Percentiles rank a stretch among this genome's conserved stretches.
phyloP scores from a whole-genome alignment of 495 filamentous ascomycete species.

The Xylaria telfairii region DNA sequence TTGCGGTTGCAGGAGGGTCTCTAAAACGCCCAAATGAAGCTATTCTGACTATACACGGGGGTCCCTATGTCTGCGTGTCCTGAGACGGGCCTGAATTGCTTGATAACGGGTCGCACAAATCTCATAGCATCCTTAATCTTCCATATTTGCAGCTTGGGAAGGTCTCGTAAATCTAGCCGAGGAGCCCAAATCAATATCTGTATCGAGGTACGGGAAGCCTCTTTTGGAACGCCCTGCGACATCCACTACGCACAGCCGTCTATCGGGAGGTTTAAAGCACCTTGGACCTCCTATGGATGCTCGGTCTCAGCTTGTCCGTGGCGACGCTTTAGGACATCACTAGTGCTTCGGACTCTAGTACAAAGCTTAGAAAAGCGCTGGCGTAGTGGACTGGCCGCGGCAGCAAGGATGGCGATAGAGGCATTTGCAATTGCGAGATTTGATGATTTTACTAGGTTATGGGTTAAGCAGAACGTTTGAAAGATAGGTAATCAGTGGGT shows the following conservation, averaged over 20 bases:
- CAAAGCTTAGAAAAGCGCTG: not conserved
- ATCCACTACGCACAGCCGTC: not conserved
- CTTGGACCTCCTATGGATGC: not conserved
- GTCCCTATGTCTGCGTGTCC: too few species aligned
- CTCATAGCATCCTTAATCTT: not conserved
- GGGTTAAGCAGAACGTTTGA: not conserved
- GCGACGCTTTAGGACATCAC: not conserved
- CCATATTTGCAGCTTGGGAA: not conserved
- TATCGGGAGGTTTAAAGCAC: not conserved
- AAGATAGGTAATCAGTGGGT: not conserved
- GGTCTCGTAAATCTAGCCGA: not conserved
- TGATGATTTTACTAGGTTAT: not conserved
- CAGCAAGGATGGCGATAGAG: not conserved
- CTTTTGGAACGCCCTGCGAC: not conserved
- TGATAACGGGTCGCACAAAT: not conserved
- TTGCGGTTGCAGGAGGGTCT: too few species aligned
- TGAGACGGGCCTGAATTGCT: not conserved
- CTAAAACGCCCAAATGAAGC: too few species aligned
- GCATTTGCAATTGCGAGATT: not conserved
- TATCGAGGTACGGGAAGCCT: not conserved
- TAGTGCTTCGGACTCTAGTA: not conserved
- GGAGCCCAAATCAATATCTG: not conserved
- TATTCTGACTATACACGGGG: too few species aligned
- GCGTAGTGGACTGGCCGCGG: not conserved
- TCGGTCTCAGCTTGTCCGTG: not conserved